Evolutionary conservation across 1,139 yeast genomes (phyloP), one percentile per base, ranked within the genome.

Genomic region (Eremothecium cymbalariae): DNA sequence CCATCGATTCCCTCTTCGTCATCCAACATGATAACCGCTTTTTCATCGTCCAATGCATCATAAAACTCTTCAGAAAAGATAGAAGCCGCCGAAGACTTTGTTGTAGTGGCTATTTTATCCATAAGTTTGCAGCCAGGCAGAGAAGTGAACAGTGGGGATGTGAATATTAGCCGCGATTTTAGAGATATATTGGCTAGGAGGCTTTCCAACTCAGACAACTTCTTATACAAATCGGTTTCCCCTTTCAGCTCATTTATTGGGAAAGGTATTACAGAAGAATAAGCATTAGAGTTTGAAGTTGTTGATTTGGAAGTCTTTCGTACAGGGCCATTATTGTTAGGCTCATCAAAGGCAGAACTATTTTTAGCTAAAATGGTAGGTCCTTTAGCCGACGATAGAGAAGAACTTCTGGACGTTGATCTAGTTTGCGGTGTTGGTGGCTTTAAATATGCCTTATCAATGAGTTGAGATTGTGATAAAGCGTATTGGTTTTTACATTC

Each of bases 11-110:
- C 45, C 31, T 48, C 55, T 14, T 53, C 57, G 34, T 54, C 57
- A 27, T 53, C 53, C 28, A 57, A 33, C 39, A 57, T 33, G 13
- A 57, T 54, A 8, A 57, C 59, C 11, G 59, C 57, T 4, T 42
- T 46, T 7, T 33, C 38, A 8, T 44, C 48, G 19, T 57, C 61
- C 20, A 43, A 48, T 2, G 62, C 62, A 43, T 57, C 62, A 39
- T 51, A 57, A 39, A 43, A 57, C 34, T 49, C 54, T 8, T 47
- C 47, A 28, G 57, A 51, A 19, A 47, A 42, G 4, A 35, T 39
- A 3, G 56, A 50, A 9, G 42, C 27, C 2, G 47, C 18, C 2
- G 52, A 44, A 8, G 45, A 19, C 17, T 27, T 31, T 3, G 29
- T 8, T n/a, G 14, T 16, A 23, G 13, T 23, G 9, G 30, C 30